Conservation (phyloP, 257 asterid species). For the Echium plantagineum region DNA sequence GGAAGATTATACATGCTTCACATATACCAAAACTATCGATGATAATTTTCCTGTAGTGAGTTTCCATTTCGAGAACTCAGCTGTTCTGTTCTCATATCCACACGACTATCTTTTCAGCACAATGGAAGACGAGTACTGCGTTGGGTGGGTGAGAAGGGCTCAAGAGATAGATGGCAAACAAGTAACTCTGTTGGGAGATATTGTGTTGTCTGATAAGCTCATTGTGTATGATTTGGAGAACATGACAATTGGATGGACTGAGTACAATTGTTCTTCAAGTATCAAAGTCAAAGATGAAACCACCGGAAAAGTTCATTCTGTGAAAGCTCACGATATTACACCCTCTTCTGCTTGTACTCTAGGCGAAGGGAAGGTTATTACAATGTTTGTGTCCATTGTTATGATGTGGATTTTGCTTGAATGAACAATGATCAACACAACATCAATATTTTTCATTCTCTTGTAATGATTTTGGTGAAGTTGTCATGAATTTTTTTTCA, state of each 20-base stretch:
- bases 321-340: neutral
- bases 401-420: neutral
- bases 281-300: neutral
- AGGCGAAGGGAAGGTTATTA: neutral
- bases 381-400: neutral
- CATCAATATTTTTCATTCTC: no score
- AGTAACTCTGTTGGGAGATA: neutral
- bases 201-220: neutral
- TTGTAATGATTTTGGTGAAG: neutral
- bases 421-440: neutral
- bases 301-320: neutral
- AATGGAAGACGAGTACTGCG: neutral
- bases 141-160: neutral
- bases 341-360: neutral
- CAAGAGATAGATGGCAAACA: neutral
- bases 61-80: slow-evolving; percentile 57
- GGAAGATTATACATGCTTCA: neutral
- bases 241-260: neutral
- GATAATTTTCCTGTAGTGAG: slow-evolving; percentile 81
- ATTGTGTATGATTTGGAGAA: neutral
- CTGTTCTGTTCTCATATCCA: slow-evolving; percentile 19
- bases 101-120: neutral
- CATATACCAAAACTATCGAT: slow-evolving; percentile 49
- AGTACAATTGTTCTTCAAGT: neutral
- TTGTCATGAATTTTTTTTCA: neutral